These are phyloP conservation scores for Inonotus obliquus DNA, from an alignment of 1,284 basidiomycete genomes.

Conservation along the genomic window DNA sequence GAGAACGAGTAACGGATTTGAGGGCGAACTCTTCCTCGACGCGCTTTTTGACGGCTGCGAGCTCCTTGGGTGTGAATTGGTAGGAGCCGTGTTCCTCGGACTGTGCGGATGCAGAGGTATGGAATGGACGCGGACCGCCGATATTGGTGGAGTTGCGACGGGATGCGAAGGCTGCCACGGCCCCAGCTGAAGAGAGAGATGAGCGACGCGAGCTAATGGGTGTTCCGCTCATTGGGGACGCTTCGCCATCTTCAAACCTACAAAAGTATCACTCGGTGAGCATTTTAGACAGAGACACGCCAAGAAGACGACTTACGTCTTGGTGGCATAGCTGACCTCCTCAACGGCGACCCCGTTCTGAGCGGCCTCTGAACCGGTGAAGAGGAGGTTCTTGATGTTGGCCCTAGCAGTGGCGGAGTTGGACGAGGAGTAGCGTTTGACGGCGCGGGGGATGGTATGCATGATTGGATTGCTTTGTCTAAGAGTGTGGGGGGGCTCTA, in stretches of 20 bases:
- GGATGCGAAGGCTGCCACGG: neutral
- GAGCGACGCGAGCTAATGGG: constrained; percentile 1
- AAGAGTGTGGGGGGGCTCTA: neutral
- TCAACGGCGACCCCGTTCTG: neutral
- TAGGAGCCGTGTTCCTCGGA: constrained; percentile 9
- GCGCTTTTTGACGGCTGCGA: constrained; percentile 11
- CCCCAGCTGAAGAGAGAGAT: neutral
- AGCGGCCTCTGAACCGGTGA: neutral
- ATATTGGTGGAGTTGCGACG: neutral
- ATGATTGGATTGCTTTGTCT: neutral
- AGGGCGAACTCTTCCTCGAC: constrained; percentile 15
- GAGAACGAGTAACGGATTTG: constrained; percentile 4
- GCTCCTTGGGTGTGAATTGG: constrained; percentile 9
- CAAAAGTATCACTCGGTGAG: neutral
- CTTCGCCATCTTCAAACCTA: constrained; percentile 9
- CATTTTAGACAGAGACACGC: neutral
- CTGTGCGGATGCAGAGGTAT: neutral
- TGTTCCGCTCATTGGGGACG: neutral
- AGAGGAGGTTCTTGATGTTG: neutral
- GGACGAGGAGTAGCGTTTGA: constrained; percentile 11
- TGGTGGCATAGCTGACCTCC: constrained; percentile 1
- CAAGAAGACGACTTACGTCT: neutral
- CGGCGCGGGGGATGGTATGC: constrained; percentile 7
- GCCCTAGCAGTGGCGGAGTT: neutral
- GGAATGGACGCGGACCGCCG: constrained; percentile 3